phyloP scores from a whole-genome alignment of 1,284 basidiomycete genomes.

The Entoloma clypeatum region DNA sequence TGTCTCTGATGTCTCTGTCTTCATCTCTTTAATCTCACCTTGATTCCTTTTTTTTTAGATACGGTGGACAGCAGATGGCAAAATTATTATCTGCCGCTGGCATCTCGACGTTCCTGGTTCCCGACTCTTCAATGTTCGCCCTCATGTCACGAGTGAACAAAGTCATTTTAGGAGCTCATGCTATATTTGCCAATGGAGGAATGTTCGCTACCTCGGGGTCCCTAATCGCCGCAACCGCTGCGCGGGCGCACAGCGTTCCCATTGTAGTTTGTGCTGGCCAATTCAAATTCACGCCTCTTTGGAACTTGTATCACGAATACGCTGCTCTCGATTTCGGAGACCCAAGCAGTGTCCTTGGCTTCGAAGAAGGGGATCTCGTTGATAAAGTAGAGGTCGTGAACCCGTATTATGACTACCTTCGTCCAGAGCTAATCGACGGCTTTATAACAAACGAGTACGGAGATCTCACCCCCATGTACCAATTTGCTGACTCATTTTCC shows the following conservation, averaged over 20 bases:
- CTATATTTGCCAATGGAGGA: slow-evolving; percentile 93
- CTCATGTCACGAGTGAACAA: slow-evolving; percentile 98
- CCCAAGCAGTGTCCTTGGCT: slow-evolving; percentile 80
- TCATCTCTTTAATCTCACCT: slow-evolving; percentile 8
- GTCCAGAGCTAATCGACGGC: slow-evolving; percentile 87
- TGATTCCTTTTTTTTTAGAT: slow-evolving; percentile 42
- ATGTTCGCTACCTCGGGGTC: slow-evolving; percentile 89
- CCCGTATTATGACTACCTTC: slow-evolving; percentile 93
- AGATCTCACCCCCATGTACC: slow-evolving; percentile 3
- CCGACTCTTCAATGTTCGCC: slow-evolving; percentile 92
- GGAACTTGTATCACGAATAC: slow-evolving; percentile 89
- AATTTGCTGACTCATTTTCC: slow-evolving; percentile 13
- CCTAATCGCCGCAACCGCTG: slow-evolving; percentile 82
- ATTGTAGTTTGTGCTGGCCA: slow-evolving; percentile 94
- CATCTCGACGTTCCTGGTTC: slow-evolving; percentile 92
- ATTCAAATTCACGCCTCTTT: slow-evolving; percentile 93
- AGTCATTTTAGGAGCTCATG: slow-evolving; percentile 90
- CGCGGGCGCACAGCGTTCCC: slow-evolving; percentile 89
- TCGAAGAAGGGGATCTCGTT: slow-evolving; percentile 70
- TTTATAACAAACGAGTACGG: slow-evolving; percentile 97
- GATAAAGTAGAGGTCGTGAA: slow-evolving; percentile 88
- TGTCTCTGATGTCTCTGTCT: slow-evolving; percentile 16
- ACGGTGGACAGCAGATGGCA: slow-evolving; percentile 85
- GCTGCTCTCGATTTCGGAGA: slow-evolving; percentile 86
- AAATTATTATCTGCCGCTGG: slow-evolving; percentile 71